Evolutionary conservation across 2,329 filamentous ascomycete genomes (phyloP).

Genomic region (Aspergillus sergii): DNA sequence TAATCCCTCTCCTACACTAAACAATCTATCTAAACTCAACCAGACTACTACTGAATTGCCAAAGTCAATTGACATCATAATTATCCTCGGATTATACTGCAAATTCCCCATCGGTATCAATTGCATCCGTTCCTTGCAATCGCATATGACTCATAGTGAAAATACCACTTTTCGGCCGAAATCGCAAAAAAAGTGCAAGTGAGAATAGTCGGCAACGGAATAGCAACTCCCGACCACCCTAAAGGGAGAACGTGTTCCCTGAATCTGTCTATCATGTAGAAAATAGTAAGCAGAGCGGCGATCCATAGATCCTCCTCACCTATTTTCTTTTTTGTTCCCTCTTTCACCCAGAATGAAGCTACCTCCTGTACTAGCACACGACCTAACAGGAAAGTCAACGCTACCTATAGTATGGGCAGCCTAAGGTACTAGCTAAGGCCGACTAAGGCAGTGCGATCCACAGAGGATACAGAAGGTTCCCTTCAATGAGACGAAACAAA

Average conservation of each 20-base stretch:
- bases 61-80: background rate
- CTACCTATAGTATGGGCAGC: background rate
- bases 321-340: background rate
- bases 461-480: background rate
- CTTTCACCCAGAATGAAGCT: background rate
- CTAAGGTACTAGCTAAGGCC: background rate
- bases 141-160: background rate
- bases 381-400: conserved; percentile 1
- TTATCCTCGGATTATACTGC: background rate
- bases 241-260: background rate
- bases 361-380: background rate
- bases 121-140: background rate
- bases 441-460: background rate
- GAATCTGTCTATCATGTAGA: background rate
- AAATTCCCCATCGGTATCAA: background rate
- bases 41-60: background rate
- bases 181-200: background rate
- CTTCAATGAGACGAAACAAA: conserved; percentile 9
- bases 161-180: background rate
- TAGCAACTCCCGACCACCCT: background rate
- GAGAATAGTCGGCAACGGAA: background rate
- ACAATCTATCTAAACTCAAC: background rate
- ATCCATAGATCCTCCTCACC: background rate
- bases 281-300: background rate
- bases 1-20: background rate